phyloP scores from a whole-genome alignment of 202 grass and related monocot species.

The Setaria italica region DNA sequence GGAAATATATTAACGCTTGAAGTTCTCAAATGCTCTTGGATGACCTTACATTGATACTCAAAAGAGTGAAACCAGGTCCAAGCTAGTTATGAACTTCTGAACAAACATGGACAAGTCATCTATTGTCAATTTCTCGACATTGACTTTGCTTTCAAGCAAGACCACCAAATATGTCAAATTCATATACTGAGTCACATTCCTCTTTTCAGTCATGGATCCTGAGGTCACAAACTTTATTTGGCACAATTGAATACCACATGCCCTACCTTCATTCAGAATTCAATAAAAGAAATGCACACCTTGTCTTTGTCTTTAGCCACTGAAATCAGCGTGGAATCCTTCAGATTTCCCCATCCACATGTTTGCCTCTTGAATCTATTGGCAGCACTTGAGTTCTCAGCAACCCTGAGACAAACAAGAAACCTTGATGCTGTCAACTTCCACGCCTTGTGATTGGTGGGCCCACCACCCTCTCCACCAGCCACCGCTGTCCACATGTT shows the following conservation, averaged over 20 bases:
- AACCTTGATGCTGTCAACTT: slow-evolving; percentile 6
- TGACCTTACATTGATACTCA: background rate
- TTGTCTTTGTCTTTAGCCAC: background rate
- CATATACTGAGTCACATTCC: background rate
- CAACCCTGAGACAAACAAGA: slow-evolving; percentile 23
- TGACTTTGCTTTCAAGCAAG: slow-evolving; percentile 42
- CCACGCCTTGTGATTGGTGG: background rate
- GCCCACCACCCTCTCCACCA: background rate
- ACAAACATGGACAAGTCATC: background rate
- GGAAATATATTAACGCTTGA: background rate
- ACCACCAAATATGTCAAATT: background rate
- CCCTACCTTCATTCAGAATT: background rate
- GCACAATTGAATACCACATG: background rate
- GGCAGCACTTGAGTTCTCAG: background rate
- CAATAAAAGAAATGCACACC: background rate
- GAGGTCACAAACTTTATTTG: background rate
- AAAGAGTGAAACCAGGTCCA: background rate
- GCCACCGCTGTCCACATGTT: slow-evolving; percentile 9
- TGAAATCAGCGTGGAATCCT: background rate
- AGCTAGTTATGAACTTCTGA: background rate
- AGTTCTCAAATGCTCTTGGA: background rate
- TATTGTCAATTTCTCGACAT: slow-evolving; percentile 19
- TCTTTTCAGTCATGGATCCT: background rate
- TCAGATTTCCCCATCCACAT: background rate
- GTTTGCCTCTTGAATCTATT: slow-evolving; percentile 6